Evolutionary conservation across 257 asterid species (phyloP), one percentile per base, ranked within the genome.

Genomic region (Solanum chiquidenum): DNA sequence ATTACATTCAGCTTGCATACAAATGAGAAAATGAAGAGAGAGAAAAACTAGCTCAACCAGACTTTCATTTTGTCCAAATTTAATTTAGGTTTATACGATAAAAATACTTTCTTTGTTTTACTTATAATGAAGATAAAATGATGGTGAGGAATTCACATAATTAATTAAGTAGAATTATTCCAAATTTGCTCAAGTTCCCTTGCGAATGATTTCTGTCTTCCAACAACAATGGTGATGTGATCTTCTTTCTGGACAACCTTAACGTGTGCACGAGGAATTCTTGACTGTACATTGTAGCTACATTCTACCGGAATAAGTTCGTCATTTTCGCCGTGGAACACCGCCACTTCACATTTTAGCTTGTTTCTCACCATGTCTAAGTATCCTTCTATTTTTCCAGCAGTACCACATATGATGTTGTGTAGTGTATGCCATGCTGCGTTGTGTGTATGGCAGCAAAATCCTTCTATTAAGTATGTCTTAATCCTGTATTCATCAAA

Each of bases 351-450:
- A 88, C 99, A 95, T 82, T 92, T 95, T 5, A 95, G 77, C 3
- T 85, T 77, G 34, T 91, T 91, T 82, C 88, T 88, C 13, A 97
- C 95, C 83, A 89, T 93, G 25, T 97, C 96, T 79, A 97, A 87
- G 58, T 97, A 96, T 3, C 89, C 94, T 87, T 97, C 99, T 14
- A 97, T 92, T 87, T 94, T 95, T 2, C 90, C 94, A 5, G 98
- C 99, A 5, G 98, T 95, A 9, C 99, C 99, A 14, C 97, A 96
- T 1, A 97, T 94, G 3, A 97, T 92, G 90, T 97, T 97, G 95
- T 97, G 99, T 5, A 97, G 94, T 0, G 99, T 97, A 38, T 97
- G 99, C 99, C 99, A 97, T 20, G 99, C 98, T 0, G 99, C 95
- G 52, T 95, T 96, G 91, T 97, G 99, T 1, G 99, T 95, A 92